Conservation (phyloP, 2,329 filamentous ascomycete species). For the Neopestalotiopsis sp. region DNA sequence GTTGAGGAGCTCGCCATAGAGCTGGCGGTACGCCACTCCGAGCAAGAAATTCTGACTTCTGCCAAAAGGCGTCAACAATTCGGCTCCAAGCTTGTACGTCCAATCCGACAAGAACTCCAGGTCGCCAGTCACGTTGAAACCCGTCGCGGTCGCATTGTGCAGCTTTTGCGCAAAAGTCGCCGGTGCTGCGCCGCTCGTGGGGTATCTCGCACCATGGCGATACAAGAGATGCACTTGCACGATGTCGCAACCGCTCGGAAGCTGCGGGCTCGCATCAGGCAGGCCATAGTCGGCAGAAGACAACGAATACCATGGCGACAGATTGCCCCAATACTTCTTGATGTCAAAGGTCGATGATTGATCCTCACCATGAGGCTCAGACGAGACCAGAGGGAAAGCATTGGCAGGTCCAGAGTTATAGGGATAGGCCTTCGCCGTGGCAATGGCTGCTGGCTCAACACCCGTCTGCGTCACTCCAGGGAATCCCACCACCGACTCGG, state of each 20-base stretch:
- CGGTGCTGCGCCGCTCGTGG: conserved; percentile 34
- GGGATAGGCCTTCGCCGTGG: conserved; percentile 36
- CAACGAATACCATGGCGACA: conserved; percentile 41
- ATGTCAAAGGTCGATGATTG: conserved; percentile 34
- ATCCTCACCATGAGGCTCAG: conserved; percentile 32
- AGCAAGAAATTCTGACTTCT: conserved; percentile 47
- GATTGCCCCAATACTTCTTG: conserved; percentile 39
- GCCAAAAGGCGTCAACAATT: conserved; percentile 44
- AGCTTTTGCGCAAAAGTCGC: conserved; percentile 39
- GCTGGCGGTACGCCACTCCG: conserved; percentile 44
- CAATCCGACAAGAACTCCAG: conserved; percentile 37
- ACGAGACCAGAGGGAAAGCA: conserved; percentile 37
- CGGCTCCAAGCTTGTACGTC: conserved; percentile 41
- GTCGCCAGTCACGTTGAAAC: conserved; percentile 38
- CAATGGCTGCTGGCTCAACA: conserved; percentile 33
- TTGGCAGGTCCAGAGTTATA: conserved; percentile 33
- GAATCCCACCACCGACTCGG: conserved; percentile 36
- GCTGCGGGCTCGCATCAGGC: conserved; percentile 35
- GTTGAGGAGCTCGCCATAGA: conserved; percentile 49
- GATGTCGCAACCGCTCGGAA: conserved; percentile 36
- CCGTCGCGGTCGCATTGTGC: conserved; percentile 38
- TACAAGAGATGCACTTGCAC: conserved; percentile 40
- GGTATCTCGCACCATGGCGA: conserved; percentile 40
- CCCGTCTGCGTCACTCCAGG: conserved; percentile 35
- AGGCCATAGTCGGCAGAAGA: conserved; percentile 38